Percentiles rank a stretch among this genome's conserved stretches.
phyloP scores from a whole-genome alignment of 2,329 filamentous ascomycete species.

The Colletotrichum somersetense region DNA sequence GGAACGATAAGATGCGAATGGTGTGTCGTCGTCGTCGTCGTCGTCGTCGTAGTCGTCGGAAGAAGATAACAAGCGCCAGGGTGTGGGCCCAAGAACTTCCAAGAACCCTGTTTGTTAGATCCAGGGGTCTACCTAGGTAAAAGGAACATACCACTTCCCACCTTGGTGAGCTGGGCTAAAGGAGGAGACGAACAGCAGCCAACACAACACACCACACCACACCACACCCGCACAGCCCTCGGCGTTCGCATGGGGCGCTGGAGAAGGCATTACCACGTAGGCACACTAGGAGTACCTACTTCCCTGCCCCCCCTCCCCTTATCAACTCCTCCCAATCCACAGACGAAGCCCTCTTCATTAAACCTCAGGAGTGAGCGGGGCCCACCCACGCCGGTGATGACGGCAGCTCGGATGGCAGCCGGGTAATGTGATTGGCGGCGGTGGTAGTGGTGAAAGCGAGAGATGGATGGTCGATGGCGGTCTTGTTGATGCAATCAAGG shows the following conservation, averaged over 20 bases:
- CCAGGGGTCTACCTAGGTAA: neutral
- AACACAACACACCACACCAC: neutral
- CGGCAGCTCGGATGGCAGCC: constrained; percentile 7
- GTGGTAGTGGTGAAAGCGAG: neutral
- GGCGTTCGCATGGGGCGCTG: constrained; percentile 27
- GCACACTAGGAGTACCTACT: too few species aligned
- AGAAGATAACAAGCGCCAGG: neutral
- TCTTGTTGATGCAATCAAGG: neutral
- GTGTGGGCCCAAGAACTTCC: neutral
- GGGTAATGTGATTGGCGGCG: neutral
- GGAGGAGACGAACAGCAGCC: constrained; percentile 8
- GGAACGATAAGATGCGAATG: too few species aligned
- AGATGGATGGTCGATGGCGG: neutral
- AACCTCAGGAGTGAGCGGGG: constrained; percentile 27
- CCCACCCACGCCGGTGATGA: constrained; percentile 31
- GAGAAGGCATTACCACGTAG: constrained; percentile 15
- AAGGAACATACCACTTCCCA: constrained; percentile 6
- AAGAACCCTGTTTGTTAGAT: neutral
- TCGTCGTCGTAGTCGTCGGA: neutral
- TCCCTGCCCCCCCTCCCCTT: neutral
- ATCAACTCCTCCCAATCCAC: constrained; percentile 14
- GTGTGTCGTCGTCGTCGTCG: neutral
- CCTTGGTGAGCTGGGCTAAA: constrained; percentile 11
- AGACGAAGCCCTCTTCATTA: constrained; percentile 39
- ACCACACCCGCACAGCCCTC: constrained; percentile 29